phyloP scores from a whole-genome alignment of 768 basidiomycete species.

The Boletus reticuloceps region DNA sequence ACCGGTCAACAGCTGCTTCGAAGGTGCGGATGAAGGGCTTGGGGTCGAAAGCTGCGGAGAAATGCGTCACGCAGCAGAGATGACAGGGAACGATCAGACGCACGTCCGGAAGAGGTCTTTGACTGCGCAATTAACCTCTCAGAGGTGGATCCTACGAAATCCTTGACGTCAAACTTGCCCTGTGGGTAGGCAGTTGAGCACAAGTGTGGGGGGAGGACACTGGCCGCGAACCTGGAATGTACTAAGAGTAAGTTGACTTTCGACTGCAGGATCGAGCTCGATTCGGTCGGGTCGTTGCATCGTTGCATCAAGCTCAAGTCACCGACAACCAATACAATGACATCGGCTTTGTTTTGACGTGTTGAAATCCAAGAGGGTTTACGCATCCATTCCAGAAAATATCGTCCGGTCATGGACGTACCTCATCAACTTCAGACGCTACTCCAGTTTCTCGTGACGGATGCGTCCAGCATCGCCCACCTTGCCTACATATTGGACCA shows the following conservation, averaged over 20 bases:
- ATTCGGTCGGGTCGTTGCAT: constrained; percentile 25
- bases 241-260: constrained; percentile 50
- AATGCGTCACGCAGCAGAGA: constrained; percentile 6
- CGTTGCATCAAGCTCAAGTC: constrained; percentile 1
- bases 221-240: constrained; percentile 49
- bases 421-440: constrained; percentile 58
- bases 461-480: constrained; percentile 55
- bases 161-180: constrained; percentile 91
- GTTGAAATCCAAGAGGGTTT: constrained; percentile 24
- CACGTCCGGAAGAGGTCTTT: constrained; percentile 78
- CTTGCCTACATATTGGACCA: constrained; percentile 56
- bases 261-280: constrained; percentile 50
- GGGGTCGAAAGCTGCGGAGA: constrained; percentile 78
- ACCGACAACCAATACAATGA: too few species aligned
- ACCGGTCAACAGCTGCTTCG: constrained; percentile 84
- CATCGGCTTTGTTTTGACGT: constrained; percentile 27
- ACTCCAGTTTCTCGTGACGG: constrained; percentile 69
- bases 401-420: constrained; percentile 37
- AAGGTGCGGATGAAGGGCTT: constrained; percentile 92
- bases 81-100: constrained; percentile 34
- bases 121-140: constrained; percentile 88
- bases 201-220: not conserved
- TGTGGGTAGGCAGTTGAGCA: constrained; percentile 27
- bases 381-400: too few species aligned
- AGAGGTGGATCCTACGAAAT: constrained; percentile 81